phyloP scores from a whole-genome alignment of 257 asterid species.

The Solanum lycopersicoides region DNA sequence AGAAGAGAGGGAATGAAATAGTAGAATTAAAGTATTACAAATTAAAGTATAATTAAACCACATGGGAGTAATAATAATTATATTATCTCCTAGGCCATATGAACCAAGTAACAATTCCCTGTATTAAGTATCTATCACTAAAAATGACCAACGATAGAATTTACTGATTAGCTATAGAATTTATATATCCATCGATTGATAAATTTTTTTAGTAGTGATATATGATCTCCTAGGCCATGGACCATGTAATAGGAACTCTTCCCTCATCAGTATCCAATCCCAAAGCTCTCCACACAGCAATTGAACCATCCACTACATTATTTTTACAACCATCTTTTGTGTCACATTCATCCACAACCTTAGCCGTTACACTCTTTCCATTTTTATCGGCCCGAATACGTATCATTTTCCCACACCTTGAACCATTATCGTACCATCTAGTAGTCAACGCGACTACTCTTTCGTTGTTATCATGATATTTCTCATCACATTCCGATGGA shows the following conservation, averaged over 20 bases:
- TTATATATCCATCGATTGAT: background rate
- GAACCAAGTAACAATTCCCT: background rate
- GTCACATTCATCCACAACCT: constrained; percentile 55
- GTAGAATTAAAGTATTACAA: background rate
- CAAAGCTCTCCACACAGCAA: constrained; percentile 25
- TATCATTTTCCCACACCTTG: constrained; percentile 24
- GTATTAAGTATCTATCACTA: background rate
- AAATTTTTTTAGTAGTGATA: background rate
- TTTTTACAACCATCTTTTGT: constrained; percentile 28
- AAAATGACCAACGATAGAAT: background rate
- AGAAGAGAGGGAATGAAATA: too few species aligned
- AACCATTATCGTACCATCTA: constrained; percentile 22
- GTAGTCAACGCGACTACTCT: constrained; percentile 33
- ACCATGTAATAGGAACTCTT: constrained; percentile 20
- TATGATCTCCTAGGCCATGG: constrained; percentile 13
- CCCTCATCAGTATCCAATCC: constrained; percentile 18
- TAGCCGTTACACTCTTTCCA: constrained; percentile 39
- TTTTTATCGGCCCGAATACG: constrained; percentile 8
- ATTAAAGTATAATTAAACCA: background rate
- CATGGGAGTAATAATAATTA: background rate
- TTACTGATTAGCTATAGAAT: background rate
- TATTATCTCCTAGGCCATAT: background rate
- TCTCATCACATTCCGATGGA: constrained; percentile 24
- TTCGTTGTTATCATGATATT: constrained; percentile 18
- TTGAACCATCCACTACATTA: constrained; percentile 31